Base-by-base conservation (phyloP, 2,329 filamentous ascomycete genomes). In the Ilyonectria destructans region DNA sequence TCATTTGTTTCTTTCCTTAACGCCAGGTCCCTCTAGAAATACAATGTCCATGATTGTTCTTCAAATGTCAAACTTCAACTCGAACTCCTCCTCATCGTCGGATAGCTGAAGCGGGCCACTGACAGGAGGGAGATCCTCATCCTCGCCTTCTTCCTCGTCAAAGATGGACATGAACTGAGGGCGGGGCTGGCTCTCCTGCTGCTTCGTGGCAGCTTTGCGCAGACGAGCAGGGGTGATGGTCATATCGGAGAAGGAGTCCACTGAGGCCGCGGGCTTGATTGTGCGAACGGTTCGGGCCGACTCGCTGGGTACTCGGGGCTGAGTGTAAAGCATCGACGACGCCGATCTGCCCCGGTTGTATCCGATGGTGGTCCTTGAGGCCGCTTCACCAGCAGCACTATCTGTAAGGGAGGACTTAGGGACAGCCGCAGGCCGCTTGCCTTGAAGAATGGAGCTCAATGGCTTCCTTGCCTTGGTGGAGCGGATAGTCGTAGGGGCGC, bases 331-430 rank as follows among this genome's bases (percentile, higher is more conserved):
- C 48, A 86, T 79, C 0, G 85, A 85, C 1, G 85, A 86, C 5
- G 86, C 84, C 5, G 84, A 84, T 37, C 93, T 89, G 37, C 95
- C 95, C 79, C 92, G 94, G 63, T 89, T 93, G 78, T 97, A 97
- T 17, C 95, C 95, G 48, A 97, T 87, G 0, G 95, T 97, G 62
- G 90, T 95, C 70, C 91, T 90, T 2, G 95, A 97, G 6, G 90
- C 90, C 6, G 88, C 89, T 23, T 89, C 86, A 1, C 92, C 91
- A 12, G 88, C 85, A 9, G 86, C 86, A 70, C 89, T 88, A 54
- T 90, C 88, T 73, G 88, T 85, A 10, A 85, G 85, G 1, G 85
- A 81, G 55, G 81, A 78, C 68, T 87, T 87, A 8, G 84, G 73
- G 6, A 80, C 74, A n/a, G 82, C 78, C 58, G 35, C 35, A 64